These are phyloP conservation scores for Rhododendron williamsianum DNA, from an alignment of 148 eudicot genomes.

Conservation along the genomic window DNA sequence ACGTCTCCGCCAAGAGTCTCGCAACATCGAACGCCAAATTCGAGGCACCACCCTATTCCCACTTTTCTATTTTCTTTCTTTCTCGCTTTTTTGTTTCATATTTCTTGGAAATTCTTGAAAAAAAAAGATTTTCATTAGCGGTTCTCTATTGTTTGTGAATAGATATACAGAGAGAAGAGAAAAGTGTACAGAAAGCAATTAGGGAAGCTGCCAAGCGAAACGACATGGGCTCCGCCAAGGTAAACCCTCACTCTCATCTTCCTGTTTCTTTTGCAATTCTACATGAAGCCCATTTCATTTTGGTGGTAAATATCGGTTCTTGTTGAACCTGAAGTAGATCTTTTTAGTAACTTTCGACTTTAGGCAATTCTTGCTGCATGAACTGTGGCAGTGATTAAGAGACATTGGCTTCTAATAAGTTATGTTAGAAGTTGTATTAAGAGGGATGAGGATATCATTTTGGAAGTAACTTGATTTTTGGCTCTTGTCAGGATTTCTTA, in stretches of 20 bases:
- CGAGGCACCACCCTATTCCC: slow-evolving; percentile 35
- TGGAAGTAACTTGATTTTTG: not conserved
- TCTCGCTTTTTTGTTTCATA: not conserved
- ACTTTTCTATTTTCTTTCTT: not conserved
- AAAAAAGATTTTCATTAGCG: not conserved
- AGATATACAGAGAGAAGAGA: slow-evolving; percentile 98
- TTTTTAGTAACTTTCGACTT: not conserved
- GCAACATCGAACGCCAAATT: slow-evolving; percentile 90
- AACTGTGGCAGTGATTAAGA: not conserved
- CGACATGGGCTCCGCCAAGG: slow-evolving; percentile 98
- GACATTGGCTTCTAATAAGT: not conserved
- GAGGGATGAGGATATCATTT: not conserved
- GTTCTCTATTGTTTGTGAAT: not conserved
- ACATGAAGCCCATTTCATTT: not conserved
- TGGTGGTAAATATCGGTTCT: not conserved
- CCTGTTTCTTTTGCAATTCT: not conserved
- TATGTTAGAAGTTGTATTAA: not conserved
- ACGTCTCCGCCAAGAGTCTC: slow-evolving; percentile 81
- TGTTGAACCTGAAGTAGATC: not conserved
- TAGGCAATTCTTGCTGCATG: not conserved
- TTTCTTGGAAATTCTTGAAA: not conserved
- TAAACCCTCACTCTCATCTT: slow-evolving; percentile 8
- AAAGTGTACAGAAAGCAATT: slow-evolving; percentile 90
- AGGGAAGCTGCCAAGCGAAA: slow-evolving; percentile 93
- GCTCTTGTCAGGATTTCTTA: not conserved